Evolutionary conservation across 2,329 filamentous ascomycete species (phyloP).

Genomic region (Curvularia spicifera): DNA sequence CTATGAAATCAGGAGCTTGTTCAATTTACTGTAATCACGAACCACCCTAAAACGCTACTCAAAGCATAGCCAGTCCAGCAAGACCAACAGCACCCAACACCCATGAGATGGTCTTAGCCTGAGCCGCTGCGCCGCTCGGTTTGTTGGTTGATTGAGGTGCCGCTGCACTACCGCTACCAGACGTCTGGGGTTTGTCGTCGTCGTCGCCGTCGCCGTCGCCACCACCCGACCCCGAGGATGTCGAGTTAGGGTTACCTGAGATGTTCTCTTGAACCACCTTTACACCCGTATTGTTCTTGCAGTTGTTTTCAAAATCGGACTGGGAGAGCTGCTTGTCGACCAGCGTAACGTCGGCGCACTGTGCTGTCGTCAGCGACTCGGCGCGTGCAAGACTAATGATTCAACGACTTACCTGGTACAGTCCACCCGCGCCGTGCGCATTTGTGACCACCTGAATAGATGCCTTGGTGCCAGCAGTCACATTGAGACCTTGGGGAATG

Average conservation of each 20-base stretch:
- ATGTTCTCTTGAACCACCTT: conserved; percentile 52
- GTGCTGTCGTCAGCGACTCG: conserved; percentile 3
- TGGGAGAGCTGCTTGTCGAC: conserved; percentile 58
- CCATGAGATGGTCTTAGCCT: conserved; percentile 44
- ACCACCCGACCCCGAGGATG: conserved; percentile 26
- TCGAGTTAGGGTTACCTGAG: conserved; percentile 56
- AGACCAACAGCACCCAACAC: conserved; percentile 45
- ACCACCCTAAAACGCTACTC: conserved; percentile 5
- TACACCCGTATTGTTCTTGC: conserved; percentile 65
- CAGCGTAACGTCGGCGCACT: conserved; percentile 79
- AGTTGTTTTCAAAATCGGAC: conserved; percentile 55
- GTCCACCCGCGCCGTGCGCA: conserved; percentile 62
- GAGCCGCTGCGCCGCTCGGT: conserved; percentile 34
- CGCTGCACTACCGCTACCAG: conserved; percentile 21
- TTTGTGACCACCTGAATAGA: conserved; percentile 74
- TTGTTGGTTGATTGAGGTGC: conserved; percentile 25
- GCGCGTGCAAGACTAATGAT: not conserved
- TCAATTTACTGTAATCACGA: not conserved
- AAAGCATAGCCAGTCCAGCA: conserved; percentile 40
- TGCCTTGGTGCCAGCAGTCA: conserved; percentile 67
- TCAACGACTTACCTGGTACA: conserved; percentile 65
- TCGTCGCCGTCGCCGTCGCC: not conserved
- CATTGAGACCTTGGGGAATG: conserved; percentile 59
- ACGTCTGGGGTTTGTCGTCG: conserved; percentile 25
- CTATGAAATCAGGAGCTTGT: not conserved